Base-by-base conservation (phyloP, 768 basidiomycete genomes). In the Mycena floridula region DNA sequence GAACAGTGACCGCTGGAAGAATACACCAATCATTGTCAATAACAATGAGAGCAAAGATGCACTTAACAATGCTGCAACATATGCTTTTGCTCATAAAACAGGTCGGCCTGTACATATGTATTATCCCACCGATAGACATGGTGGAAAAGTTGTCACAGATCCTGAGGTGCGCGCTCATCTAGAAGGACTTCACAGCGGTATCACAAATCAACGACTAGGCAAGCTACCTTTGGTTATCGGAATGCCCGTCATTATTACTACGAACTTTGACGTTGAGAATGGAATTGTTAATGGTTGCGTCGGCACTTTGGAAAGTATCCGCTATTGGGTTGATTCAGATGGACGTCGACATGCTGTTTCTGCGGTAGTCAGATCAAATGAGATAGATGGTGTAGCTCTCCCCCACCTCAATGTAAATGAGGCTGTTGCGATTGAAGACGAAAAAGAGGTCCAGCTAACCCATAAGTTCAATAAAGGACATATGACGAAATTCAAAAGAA, bases 251-350 rank as follows among this genome's bases (percentile, higher is more conserved):
- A 49, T 61, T 13, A 27, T 64, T 0, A 27, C 47, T 1, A 46
- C 57, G 20, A 63, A 63, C 21, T 59, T 53, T 37, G 58, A 62
- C 26, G 50, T 62, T 0, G 45, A 50, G 8, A 49, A 50, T 2
- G 58, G 61, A 0, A 42, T 59, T 22, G 54, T 62, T 1, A 63
- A 62, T 45, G 61, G 61, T 1, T 44, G 42, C 22, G 22, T 30
- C 1, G 56, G 56, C 0, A 50, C 12, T 13, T 23, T 54, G 6
- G 37, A 15, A 9, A 21, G 27, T 12, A 43, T 59, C 0, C 43
- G 52, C 15, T 59, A 56, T 38, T 11, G 36, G 15, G 37, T 46
- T 1, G 51, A 51, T 27, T 28, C 11, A 1, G 47, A 54, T 9
- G 53, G 52, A 3, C 4, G 28, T 5, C 42, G 50, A 2, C 20